Evolutionary conservation across 2,329 filamentous ascomycete species (phyloP), one percentile per base, ranked within the genome.

Genomic region (Drechmeria coniospora): DNA sequence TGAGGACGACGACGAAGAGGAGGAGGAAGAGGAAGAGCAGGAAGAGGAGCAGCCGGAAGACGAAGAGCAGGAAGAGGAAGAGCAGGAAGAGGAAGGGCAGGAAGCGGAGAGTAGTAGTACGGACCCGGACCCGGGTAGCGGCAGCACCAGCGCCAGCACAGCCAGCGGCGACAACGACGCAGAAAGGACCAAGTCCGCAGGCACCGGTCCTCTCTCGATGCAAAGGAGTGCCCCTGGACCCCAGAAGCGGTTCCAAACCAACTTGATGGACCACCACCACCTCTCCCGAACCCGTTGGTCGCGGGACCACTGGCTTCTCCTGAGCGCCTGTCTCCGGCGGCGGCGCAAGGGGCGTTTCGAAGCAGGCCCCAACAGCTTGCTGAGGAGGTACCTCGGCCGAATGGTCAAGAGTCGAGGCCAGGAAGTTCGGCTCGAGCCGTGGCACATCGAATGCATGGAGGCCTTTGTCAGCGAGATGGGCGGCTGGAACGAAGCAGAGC

Each of bases 371-470:
- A 45, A 32, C 33, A 46, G 26, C 46, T 40, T 8, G 37, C 39
- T 11, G 45, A 50, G 2, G 43, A 46, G 45, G 23, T 53, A 64
- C 18, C 48, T 68, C 3, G 64, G 65, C 31, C 65, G 61, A 41
- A 54, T 51, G 15, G 59, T 71, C 31, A 43, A 45, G 15, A 57
- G 60, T 16, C 56, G 61, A 20, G 61, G 56, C 25, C 51, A 59
- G 42, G 45, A 47, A 4, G 51, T 73, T 49, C 35, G 50, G 14
- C 49, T 74, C 12, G 57, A 69, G 45, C 43, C 52, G 31, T 72
- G 67, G 67, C 68, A 74, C 33, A 45, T 72, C 12, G 67, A 73
- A 32, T 57, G 70, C 29, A 56, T 72, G 15, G 61, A 69, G 32
- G 66, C 60, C 3, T 73, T 72, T 39, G 49, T 47, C 31, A 41